Percentiles rank a stretch among this genome's conserved stretches.
phyloP scores from a whole-genome alignment of 805 yeast genomes.

The Pichia insulana region DNA sequence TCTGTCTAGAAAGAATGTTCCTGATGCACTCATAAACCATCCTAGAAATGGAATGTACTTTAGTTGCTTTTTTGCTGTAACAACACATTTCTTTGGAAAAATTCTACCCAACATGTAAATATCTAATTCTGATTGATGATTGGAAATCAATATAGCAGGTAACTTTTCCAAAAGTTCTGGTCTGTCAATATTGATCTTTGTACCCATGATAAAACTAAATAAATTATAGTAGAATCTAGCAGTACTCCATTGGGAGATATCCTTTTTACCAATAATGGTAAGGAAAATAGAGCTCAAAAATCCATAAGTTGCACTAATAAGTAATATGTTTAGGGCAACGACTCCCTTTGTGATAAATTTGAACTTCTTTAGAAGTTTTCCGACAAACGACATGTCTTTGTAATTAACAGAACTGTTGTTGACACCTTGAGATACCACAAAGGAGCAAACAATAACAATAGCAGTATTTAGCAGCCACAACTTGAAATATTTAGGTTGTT shows the following conservation, averaged over 20 bases:
- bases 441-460: constrained; percentile 3
- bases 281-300: constrained; percentile 64
- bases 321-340: constrained; percentile 43
- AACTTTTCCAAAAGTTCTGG: constrained; percentile 46
- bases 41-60: constrained; percentile 86
- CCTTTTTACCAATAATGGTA: constrained; percentile 61
- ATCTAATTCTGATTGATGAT: constrained; percentile 89
- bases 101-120: constrained; percentile 70
- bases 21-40: constrained; percentile 91
- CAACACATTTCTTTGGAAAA: constrained; percentile 84
- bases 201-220: constrained; percentile 55
- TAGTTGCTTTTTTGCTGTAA: constrained; percentile 83
- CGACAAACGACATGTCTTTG: constrained; percentile 1
- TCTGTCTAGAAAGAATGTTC: constrained; percentile 87
- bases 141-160: constrained; percentile 78
- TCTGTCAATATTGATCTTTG: constrained; percentile 60
- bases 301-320: constrained; percentile 65
- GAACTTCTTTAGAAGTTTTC: constrained; percentile 23
- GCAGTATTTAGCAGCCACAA: not conserved
- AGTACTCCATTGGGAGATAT: constrained; percentile 80
- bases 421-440: not conserved
- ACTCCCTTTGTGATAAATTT: constrained; percentile 50
- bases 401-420: not conserved
- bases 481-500: not conserved
- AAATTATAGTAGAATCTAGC: constrained; percentile 71